A percentile compares a stretch with the other conserved stretches of the same genome.
Conservation (phyloP, 2,329 filamentous ascomycete genomes). For the Exophiala xenobiotica region DNA sequence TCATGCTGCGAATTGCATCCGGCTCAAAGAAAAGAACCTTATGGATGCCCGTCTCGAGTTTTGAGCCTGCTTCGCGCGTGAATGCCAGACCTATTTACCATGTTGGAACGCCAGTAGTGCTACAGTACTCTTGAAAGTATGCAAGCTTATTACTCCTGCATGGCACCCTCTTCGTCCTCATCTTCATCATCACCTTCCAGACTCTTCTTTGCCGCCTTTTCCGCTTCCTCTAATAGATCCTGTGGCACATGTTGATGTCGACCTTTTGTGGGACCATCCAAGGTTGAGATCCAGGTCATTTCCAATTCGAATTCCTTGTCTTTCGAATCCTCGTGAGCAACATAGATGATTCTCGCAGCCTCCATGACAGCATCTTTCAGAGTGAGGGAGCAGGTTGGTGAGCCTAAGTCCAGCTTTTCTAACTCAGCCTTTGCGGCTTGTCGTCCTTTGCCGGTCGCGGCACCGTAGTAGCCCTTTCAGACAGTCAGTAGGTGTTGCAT, state of each 20-base stretch:
- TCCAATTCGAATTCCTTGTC: constrained; percentile 99
- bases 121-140: constrained; percentile 15
- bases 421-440: constrained; percentile 97
- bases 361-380: constrained; percentile 90
- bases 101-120: constrained; percentile 24
- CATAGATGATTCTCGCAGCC: constrained; percentile 93
- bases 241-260: constrained; percentile 91
- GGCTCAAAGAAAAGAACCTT: neutral
- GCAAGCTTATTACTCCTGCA: constrained; percentile 71
- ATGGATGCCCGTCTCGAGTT: neutral
- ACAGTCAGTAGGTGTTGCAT: constrained; percentile 1
- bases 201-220: constrained; percentile 86
- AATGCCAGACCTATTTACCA: constrained; percentile 1
- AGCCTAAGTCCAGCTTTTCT: constrained; percentile 89
- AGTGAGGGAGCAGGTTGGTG: constrained; percentile 64
- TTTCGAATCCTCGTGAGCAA: constrained; percentile 98
- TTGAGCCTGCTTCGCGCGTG: neutral
- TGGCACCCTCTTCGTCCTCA: constrained; percentile 73
- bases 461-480: constrained; percentile 89
- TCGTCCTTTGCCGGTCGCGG: constrained; percentile 92
- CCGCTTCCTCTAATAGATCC: constrained; percentile 85
- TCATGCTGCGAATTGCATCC: neutral
- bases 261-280: constrained; percentile 85
- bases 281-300: constrained; percentile 94
- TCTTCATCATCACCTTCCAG: constrained; percentile 83